phyloP scores from a whole-genome alignment of 345 rosid genomes.

The Boechera stricta region DNA sequence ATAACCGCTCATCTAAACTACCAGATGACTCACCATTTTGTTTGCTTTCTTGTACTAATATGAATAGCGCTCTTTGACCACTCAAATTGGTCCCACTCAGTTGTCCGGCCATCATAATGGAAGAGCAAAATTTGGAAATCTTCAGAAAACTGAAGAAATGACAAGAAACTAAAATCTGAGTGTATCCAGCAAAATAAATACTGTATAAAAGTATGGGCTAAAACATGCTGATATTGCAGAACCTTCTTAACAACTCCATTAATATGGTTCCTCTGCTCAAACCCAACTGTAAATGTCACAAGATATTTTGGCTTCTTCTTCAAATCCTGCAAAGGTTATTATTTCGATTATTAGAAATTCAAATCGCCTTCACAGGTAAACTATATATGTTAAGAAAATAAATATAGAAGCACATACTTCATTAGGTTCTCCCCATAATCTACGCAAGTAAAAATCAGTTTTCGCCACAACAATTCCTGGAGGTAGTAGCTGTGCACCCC shows the following conservation, averaged over 20 bases:
- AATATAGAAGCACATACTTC: conserved; percentile 58
- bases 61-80: conserved; percentile 90
- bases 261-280: conserved; percentile 68
- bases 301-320: conserved; percentile 82
- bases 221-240: neutral
- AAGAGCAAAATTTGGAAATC: conserved; percentile 84
- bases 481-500: conserved; percentile 85
- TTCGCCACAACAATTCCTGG: conserved; percentile 81
- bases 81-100: conserved; percentile 87
- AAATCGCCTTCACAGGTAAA: neutral
- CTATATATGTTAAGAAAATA: neutral
- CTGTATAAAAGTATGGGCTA: neutral
- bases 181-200: neutral
- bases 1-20: neutral
- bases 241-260: conserved; percentile 84
- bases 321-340: conserved; percentile 63
- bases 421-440: conserved; percentile 95
- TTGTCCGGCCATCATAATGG: conserved; percentile 86
- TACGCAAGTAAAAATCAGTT: conserved; percentile 77
- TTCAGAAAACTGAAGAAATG: conserved; percentile 67
- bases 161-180: conserved; percentile 35
- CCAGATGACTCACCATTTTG: conserved; percentile 68
- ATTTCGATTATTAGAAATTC: neutral
- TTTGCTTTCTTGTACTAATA: conserved; percentile 75
- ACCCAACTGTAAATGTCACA: conserved; percentile 84